Percentiles rank a stretch among this genome's conserved stretches.
phyloP scores from a whole-genome alignment of 306 rosid genomes.

The Rubus idaeus region DNA sequence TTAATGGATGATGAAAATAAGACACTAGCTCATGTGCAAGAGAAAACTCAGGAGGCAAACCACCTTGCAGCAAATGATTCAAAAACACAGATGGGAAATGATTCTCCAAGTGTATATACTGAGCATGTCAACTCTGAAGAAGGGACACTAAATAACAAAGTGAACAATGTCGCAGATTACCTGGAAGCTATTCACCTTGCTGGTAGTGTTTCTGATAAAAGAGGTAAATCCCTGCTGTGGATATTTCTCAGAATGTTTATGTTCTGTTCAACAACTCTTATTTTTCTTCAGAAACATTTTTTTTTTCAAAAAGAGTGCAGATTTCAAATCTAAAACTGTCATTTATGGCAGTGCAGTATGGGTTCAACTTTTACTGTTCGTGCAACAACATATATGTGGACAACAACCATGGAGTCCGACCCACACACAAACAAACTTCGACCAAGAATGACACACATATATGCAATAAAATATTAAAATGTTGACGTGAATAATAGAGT shows the following conservation, averaged over 20 bases:
- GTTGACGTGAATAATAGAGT: slow-evolving; percentile 17
- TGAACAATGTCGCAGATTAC: slow-evolving; percentile 42
- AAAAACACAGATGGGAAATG: slow-evolving; percentile 34
- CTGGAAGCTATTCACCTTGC: slow-evolving; percentile 41
- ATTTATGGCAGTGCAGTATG: neutral
- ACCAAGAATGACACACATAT: neutral
- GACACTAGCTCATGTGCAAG: slow-evolving; percentile 34
- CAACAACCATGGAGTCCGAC: neutral
- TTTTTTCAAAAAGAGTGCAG: neutral
- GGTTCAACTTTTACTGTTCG: no score
- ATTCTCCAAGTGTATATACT: slow-evolving; percentile 24
- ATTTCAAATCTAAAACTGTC: neutral
- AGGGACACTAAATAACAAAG: slow-evolving; percentile 36
- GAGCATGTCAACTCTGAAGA: slow-evolving; percentile 35
- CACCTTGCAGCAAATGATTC: slow-evolving; percentile 42
- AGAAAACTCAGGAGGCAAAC: slow-evolving; percentile 47
- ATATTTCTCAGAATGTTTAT: slow-evolving; percentile 15
- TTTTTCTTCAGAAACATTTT: neutral
- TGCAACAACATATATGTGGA: neutral
- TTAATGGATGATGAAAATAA: slow-evolving; percentile 87
- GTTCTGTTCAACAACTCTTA: slow-evolving; percentile 14
- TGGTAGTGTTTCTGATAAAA: slow-evolving; percentile 38
- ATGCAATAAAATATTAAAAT: neutral
- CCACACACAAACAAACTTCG: neutral
- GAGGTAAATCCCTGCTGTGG: slow-evolving; percentile 42